Conservation (phyloP, 139 green algal species). For the Chlorella sp. region DNA sequence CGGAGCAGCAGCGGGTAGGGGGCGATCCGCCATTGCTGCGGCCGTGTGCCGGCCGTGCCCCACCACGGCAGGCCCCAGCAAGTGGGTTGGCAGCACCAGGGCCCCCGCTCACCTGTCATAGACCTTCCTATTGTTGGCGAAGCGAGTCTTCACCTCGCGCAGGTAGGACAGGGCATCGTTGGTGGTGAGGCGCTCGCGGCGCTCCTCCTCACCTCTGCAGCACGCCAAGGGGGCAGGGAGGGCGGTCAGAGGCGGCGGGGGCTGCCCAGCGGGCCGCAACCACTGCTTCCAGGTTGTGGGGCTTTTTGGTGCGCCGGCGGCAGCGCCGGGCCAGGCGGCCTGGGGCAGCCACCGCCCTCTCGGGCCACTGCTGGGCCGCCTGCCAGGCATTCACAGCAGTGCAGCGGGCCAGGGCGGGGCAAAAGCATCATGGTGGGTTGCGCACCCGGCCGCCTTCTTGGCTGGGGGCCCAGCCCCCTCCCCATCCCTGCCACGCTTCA, state of each 20-base stretch:
- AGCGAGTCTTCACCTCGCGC: slow-evolving; percentile 83
- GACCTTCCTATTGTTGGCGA: slow-evolving; percentile 49
- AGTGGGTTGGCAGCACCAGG: background rate
- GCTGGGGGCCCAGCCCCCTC: background rate
- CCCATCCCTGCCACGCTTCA: slow-evolving; percentile 40
- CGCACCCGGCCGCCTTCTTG: slow-evolving; percentile 14
- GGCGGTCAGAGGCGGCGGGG: background rate
- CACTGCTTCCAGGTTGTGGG: too few species aligned
- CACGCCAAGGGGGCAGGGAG: background rate
- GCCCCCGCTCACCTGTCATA: slow-evolving; percentile 45
- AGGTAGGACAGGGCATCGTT: slow-evolving; percentile 86
- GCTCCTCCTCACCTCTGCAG: slow-evolving; percentile 16
- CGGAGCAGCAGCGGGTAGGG: background rate
- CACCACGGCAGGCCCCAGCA: background rate
- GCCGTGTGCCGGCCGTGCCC: background rate
- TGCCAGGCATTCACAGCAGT: too few species aligned
- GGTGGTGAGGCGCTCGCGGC: slow-evolving; percentile 66
- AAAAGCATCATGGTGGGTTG: too few species aligned
- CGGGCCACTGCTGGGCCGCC: too few species aligned
- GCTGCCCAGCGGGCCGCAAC: too few species aligned
- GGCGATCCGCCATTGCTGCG: background rate
- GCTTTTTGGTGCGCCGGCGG: background rate
- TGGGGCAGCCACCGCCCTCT: background rate
- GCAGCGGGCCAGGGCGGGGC: too few species aligned
- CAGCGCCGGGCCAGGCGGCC: background rate